Conservation (phyloP, 2,329 filamentous ascomycete species). For the Nemania serpens region DNA sequence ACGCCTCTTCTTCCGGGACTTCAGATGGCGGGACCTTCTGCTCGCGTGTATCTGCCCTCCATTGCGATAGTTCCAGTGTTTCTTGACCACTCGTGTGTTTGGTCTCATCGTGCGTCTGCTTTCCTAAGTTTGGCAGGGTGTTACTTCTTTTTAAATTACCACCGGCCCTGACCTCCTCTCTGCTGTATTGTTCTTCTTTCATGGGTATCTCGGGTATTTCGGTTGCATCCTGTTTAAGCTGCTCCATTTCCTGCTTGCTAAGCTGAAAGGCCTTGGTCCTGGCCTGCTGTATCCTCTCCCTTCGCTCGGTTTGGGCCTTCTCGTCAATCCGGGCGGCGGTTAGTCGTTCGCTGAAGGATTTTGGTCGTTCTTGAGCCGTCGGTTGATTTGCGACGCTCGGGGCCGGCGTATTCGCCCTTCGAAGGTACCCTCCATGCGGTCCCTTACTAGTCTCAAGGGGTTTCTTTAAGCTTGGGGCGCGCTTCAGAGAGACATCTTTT, state of each 20-base stretch:
- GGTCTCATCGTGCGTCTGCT: slow-evolving; percentile 26
- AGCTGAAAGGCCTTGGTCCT: slow-evolving; percentile 63
- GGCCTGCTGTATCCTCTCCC: slow-evolving; percentile 56
- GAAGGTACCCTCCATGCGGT: slow-evolving; percentile 48
- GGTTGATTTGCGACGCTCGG: slow-evolving; percentile 27
- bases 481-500: slow-evolving; percentile 81
- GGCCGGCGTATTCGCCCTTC: slow-evolving; percentile 49
- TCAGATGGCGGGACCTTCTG: slow-evolving; percentile 41
- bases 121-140: slow-evolving; percentile 45
- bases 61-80: too few species aligned
- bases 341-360: slow-evolving; percentile 84
- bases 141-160: slow-evolving; percentile 50
- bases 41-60: too few species aligned
- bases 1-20: slow-evolving; percentile 53
- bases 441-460: slow-evolving; percentile 38
- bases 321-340: slow-evolving; percentile 69
- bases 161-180: slow-evolving; percentile 63
- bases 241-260: slow-evolving; percentile 61
- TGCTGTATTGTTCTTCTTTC: slow-evolving; percentile 59
- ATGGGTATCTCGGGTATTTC: slow-evolving; percentile 56
- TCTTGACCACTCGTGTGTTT: slow-evolving; percentile 25
- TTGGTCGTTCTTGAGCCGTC: slow-evolving; percentile 44
- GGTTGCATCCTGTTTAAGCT: slow-evolving; percentile 61
- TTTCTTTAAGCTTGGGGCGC: slow-evolving; percentile 60
- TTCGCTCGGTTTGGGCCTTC: slow-evolving; percentile 53